These are phyloP conservation scores for Globisporangium heterothallicum DNA, from an alignment of 352 stramenopile genomes.

Conservation along the genomic window DNA sequence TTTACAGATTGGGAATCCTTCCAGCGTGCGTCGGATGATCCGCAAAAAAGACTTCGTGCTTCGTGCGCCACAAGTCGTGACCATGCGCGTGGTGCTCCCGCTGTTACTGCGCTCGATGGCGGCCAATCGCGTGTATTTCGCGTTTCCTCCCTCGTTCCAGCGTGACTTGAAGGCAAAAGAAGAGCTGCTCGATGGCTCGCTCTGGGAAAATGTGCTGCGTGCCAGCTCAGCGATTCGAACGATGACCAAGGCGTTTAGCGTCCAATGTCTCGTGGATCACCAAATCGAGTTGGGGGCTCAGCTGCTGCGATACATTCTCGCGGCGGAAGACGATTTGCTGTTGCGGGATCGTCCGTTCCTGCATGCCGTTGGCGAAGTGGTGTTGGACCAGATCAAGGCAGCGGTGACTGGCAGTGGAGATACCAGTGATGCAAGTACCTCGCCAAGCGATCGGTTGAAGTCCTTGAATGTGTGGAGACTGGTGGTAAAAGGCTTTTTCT, in stretches of 20 bases:
- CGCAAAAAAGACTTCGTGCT: conserved; percentile 82
- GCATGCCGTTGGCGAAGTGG: conserved; percentile 56
- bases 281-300: conserved; percentile 45
- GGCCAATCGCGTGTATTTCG: conserved; percentile 36
- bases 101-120: conserved; percentile 63
- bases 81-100: conserved; percentile 74
- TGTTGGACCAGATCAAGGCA: conserved; percentile 45
- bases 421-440: conserved; percentile 20
- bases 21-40: conserved; percentile 78
- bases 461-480: conserved; percentile 48
- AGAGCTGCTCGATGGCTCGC: conserved; percentile 30
- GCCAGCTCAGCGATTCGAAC: conserved; percentile 68
- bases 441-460: conserved; percentile 37
- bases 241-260: conserved; percentile 56
- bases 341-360: conserved; percentile 71
- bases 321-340: conserved; percentile 58
- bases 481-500: conserved; percentile 61
- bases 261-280: conserved; percentile 64
- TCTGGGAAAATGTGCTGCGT: conserved; percentile 73
- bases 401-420: conserved; percentile 30
- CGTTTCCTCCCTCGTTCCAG: conserved; percentile 29
- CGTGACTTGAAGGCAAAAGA: conserved; percentile 37
- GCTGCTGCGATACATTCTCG: conserved; percentile 50
- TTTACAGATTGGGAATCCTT: conserved; percentile 74
- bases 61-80: conserved; percentile 68